Evolutionary conservation across 2,329 filamentous ascomycete genomes (phyloP).

Genomic region (Colletotrichum sp.): DNA sequence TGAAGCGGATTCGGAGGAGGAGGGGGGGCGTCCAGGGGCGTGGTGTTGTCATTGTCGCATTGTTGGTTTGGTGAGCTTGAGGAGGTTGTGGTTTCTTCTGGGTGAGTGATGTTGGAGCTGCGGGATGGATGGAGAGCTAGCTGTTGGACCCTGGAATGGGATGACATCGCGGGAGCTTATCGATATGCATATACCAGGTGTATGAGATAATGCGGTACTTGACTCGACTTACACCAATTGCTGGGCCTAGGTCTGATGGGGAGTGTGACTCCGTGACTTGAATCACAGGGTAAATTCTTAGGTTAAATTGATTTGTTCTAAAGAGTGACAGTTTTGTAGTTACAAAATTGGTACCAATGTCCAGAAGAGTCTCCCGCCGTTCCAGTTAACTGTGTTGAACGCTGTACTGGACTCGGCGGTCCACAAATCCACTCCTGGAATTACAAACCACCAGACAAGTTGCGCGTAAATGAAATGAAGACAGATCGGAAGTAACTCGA

Average conservation of each 20-base stretch:
- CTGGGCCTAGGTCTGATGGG: too few relatives aligned
- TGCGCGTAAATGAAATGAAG: accelerated
- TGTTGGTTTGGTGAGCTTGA: background rate
- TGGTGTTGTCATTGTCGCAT: conserved; percentile 2
- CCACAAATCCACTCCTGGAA: too few relatives aligned
- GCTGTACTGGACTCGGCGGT: background rate
- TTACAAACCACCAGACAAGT: background rate
- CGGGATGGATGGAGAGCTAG: background rate
- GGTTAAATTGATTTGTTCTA: background rate
- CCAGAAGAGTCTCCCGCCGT: background rate
- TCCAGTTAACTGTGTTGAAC: background rate
- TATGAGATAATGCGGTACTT: background rate
- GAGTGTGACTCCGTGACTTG: background rate
- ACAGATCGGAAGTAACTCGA: background rate
- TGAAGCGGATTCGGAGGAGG: conserved; percentile 89
- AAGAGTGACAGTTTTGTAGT: background rate
- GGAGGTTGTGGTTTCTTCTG: background rate
- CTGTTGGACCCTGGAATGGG: background rate
- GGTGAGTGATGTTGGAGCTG: background rate
- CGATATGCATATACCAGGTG: background rate
- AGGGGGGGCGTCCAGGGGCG: conserved; percentile 49
- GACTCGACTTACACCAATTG: background rate
- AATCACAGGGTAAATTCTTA: accelerated
- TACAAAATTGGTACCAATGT: background rate
- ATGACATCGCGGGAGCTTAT: background rate